phyloP scores from a whole-genome alignment of 2,329 filamentous ascomycete genomes.

The Cercospora sp. region DNA sequence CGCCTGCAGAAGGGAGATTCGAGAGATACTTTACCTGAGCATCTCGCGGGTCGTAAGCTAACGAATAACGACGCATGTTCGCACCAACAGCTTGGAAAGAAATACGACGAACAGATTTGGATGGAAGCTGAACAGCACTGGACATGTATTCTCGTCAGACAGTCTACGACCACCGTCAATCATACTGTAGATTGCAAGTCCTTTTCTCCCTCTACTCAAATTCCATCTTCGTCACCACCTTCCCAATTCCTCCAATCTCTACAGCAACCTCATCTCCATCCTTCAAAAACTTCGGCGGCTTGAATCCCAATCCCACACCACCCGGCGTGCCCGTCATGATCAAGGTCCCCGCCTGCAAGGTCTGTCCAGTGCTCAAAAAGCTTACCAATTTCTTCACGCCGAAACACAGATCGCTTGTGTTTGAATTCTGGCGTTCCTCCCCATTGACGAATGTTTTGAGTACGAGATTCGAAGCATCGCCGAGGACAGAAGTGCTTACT shows the following conservation, averaged over 20 bases:
- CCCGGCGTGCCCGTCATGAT: conserved; percentile 55
- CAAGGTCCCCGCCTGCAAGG: conserved; percentile 51
- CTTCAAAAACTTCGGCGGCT: conserved; percentile 37
- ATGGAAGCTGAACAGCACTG: not conserved
- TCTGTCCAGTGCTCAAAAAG: conserved; percentile 41
- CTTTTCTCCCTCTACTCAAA: conserved; percentile 32
- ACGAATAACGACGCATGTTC: not conserved
- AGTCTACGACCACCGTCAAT: not conserved
- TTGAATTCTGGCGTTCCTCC: conserved; percentile 48
- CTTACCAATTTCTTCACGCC: conserved; percentile 42
- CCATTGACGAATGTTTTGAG: conserved; percentile 55
- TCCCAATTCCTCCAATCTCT: conserved; percentile 39
- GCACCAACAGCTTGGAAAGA: not conserved
- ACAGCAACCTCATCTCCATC: conserved; percentile 41
- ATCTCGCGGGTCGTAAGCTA: not conserved
- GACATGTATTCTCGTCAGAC: not conserved
- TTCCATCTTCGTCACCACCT: conserved; percentile 38
- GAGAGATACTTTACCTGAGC: conserved; percentile 34
- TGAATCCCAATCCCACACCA: conserved; percentile 39
- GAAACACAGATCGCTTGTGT: conserved; percentile 50
- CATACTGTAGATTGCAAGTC: not conserved
- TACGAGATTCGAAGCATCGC: conserved; percentile 47
- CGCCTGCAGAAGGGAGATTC: conserved; percentile 36
- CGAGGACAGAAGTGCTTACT: conserved; percentile 47
- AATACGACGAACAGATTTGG: not conserved